Percentiles rank a stretch among this genome's conserved stretches.
These are phyloP conservation scores for Clonostachys rhizophaga DNA, from an alignment of 2,329 filamentous ascomycete species.

Conservation along the genomic window DNA sequence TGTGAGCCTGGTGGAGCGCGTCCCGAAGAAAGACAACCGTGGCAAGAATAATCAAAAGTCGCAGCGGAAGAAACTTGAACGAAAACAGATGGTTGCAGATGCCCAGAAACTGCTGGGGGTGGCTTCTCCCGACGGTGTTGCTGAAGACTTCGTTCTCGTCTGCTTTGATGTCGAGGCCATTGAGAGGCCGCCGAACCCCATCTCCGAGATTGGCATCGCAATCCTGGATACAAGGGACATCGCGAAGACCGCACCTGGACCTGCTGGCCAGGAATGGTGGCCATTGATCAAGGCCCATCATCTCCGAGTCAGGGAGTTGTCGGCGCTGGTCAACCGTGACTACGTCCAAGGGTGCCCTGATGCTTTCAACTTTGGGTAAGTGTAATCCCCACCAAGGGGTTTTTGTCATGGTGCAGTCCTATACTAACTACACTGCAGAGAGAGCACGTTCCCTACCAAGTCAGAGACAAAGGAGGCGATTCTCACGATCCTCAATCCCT, in stretches of 20 bases:
- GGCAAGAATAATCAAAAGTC: slow-evolving; percentile 23
- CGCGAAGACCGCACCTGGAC: slow-evolving; percentile 50
- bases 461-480: slow-evolving; percentile 26
- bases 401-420: no score
- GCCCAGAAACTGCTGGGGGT: slow-evolving; percentile 70
- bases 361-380: slow-evolving; percentile 70
- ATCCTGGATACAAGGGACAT: slow-evolving; percentile 67
- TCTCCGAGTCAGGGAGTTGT: slow-evolving; percentile 69
- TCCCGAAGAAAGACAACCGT: neutral
- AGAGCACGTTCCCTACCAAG: slow-evolving; percentile 31
- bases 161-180: slow-evolving; percentile 80
- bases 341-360: slow-evolving; percentile 73
- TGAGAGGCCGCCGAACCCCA: slow-evolving; percentile 58
- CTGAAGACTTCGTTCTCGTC: slow-evolving; percentile 53
- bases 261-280: slow-evolving; percentile 62
- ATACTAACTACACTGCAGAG: slow-evolving; percentile 14
- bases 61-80: slow-evolving; percentile 42
- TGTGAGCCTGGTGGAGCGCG: neutral
- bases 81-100: slow-evolving; percentile 54
- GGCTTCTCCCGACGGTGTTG: neutral
- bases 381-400: neutral
- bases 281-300: slow-evolving; percentile 65
- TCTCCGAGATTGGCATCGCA: slow-evolving; percentile 86
- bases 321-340: slow-evolving; percentile 58
- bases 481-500: slow-evolving; percentile 25